A percentile compares a stretch with the other conserved stretches of the same genome.
These are phyloP conservation scores for Parathielavia hyrcaniae DNA, from an alignment of 495 filamentous ascomycete species.

Conservation along the genomic window DNA sequence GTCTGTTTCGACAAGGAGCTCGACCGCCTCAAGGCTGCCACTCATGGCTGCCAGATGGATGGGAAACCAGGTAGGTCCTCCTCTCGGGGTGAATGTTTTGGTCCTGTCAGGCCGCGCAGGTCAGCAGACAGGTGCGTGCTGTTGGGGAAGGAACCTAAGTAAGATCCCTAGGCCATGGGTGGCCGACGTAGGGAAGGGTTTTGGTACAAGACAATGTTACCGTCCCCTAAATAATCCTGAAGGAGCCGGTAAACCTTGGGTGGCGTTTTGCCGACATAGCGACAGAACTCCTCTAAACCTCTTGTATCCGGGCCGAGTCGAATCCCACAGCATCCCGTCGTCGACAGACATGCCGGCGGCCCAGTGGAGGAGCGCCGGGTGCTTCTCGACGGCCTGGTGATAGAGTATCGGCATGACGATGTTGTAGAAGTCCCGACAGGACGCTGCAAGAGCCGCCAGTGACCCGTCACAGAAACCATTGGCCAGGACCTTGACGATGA, in stretches of 20 bases:
- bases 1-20: background rate
- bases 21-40: constrained; percentile 5
- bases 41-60: constrained; percentile 9
- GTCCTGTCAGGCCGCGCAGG: background rate
- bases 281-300: background rate
- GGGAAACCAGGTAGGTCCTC: background rate
- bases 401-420: constrained; percentile 9
- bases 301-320: background rate
- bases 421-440: constrained; percentile 1
- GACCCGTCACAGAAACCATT: background rate
- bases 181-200: background rate
- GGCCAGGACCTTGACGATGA: background rate
- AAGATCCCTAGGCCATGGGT: background rate
- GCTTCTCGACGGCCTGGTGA: background rate
- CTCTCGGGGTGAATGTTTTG: background rate
- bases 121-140: background rate
- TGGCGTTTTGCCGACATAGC: background rate
- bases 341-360: background rate
- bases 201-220: background rate
- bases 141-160: background rate
- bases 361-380: constrained; percentile 11
- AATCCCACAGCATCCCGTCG: background rate
- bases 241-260: background rate
- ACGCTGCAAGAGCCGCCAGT: constrained; percentile 7
- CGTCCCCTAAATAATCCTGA: too few species aligned